Conservation (phyloP, 352 stramenopile species). For the Phytophthora hybrid region DNA sequence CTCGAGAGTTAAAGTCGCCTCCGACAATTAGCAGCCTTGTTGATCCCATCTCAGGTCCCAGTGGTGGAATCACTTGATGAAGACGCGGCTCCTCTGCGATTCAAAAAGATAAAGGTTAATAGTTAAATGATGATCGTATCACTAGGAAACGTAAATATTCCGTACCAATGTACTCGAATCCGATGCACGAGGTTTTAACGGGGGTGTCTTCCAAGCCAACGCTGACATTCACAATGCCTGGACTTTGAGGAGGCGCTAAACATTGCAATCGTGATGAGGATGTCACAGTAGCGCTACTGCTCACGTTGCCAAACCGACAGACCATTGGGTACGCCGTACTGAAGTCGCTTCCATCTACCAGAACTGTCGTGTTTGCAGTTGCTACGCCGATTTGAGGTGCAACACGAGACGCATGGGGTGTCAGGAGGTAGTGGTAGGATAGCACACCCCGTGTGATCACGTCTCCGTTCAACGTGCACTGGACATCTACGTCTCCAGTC, state of each 20-base stretch:
- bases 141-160: not conserved
- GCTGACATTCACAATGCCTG: slow-evolving; percentile 21
- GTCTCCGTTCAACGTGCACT: slow-evolving; percentile 39
- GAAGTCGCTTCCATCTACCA: slow-evolving; percentile 48
- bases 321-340: slow-evolving; percentile 27
- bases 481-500: slow-evolving; percentile 18
- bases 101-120: slow-evolving; percentile 7
- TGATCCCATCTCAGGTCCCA: slow-evolving; percentile 42
- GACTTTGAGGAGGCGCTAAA: slow-evolving; percentile 26
- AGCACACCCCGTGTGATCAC: slow-evolving; percentile 23
- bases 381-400: slow-evolving; percentile 35
- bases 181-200: slow-evolving; percentile 7
- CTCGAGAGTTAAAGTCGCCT: slow-evolving; percentile 28
- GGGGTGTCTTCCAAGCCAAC: slow-evolving; percentile 13
- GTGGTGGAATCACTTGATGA: slow-evolving; percentile 34
- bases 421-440: slow-evolving; percentile 42
- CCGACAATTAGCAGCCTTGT: slow-evolving; percentile 46
- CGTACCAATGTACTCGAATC: slow-evolving; percentile 49
- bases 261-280: slow-evolving; percentile 42
- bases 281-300: slow-evolving; percentile 16
- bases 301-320: slow-evolving; percentile 44
- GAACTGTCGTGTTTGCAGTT: slow-evolving; percentile 27
- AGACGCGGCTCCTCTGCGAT: slow-evolving; percentile 41
- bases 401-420: slow-evolving; percentile 20
- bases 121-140: not conserved